Percentiles rank a stretch among this genome's conserved stretches.
These are phyloP conservation scores for Colletotrichum tropicale DNA, from an alignment of 2,329 filamentous ascomycete genomes.

Conservation along the genomic window DNA sequence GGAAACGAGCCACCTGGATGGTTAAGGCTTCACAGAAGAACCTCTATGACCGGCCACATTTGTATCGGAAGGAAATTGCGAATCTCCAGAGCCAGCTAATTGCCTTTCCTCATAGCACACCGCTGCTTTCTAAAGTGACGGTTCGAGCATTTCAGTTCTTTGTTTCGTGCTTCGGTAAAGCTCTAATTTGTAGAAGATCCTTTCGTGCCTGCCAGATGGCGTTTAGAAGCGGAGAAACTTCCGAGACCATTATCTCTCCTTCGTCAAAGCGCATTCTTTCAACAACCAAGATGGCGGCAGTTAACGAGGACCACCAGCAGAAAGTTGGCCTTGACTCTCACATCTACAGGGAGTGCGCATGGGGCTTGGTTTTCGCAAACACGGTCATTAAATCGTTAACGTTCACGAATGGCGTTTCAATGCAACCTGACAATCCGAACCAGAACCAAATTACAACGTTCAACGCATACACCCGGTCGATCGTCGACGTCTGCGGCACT, in stretches of 20 bases:
- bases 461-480: not conserved
- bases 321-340: not conserved
- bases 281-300: not conserved
- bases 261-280: not conserved
- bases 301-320: not conserved
- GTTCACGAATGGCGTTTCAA: not conserved
- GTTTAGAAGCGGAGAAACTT: no score
- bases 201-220: no score
- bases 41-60: no score
- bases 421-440: not conserved
- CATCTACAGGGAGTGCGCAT: not conserved
- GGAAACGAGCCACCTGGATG: no score
- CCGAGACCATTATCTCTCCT: no score
- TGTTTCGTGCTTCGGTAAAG: no score
- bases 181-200: accelerated
- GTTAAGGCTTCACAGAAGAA: no score
- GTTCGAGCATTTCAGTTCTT: no score
- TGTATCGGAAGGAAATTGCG: no score
- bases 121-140: no score
- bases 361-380: not conserved
- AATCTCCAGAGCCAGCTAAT: no score
- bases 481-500: not conserved
- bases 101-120: accelerated
- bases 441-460: not conserved
- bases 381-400: not conserved